Evolutionary conservation across 1,284 basidiomycete genomes (phyloP).

Genomic region (Ustilago lituana): DNA sequence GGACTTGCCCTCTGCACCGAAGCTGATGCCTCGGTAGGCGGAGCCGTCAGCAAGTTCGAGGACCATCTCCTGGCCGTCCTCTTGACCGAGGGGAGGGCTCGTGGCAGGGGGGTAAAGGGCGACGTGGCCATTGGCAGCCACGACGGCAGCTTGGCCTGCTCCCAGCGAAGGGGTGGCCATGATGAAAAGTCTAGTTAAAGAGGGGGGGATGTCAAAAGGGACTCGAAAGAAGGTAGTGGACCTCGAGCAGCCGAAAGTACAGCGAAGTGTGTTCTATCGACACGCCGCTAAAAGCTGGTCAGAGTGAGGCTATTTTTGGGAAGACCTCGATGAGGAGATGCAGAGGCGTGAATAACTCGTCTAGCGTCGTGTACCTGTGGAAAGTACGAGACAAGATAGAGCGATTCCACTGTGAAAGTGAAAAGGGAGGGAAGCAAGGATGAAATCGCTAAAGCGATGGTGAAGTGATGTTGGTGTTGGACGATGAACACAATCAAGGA

Average conservation of each 20-base stretch:
- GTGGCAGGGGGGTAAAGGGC: conserved; percentile 43
- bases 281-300: conserved; percentile 15
- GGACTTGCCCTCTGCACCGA: conserved; percentile 90
- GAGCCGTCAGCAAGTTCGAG: conserved; percentile 92
- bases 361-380: conserved; percentile 13
- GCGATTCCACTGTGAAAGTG: too few species aligned
- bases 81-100: conserved; percentile 47
- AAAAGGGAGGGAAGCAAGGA: too few species aligned
- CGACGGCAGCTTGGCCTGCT: conserved; percentile 43
- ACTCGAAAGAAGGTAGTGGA: conserved; percentile 28
- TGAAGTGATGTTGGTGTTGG: conserved; percentile 20
- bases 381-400: neutral
- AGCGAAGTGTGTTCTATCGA: neutral
- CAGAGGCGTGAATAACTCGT: conserved; percentile 1
- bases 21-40: conserved; percentile 87
- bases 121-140: conserved; percentile 30
- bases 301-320: conserved; percentile 44
- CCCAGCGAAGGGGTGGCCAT: conserved; percentile 55
- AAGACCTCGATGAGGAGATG: conserved; percentile 1
- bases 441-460: conserved; percentile 9
- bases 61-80: conserved; percentile 70
- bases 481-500: conserved; percentile 49
- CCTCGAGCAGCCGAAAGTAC: conserved; percentile 29
- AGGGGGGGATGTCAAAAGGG: neutral
- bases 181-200: conserved; percentile 13